Evolutionary conservation across 2,329 filamentous ascomycete species (phyloP).

Genomic region (Pseudopithomyces chartarum): DNA sequence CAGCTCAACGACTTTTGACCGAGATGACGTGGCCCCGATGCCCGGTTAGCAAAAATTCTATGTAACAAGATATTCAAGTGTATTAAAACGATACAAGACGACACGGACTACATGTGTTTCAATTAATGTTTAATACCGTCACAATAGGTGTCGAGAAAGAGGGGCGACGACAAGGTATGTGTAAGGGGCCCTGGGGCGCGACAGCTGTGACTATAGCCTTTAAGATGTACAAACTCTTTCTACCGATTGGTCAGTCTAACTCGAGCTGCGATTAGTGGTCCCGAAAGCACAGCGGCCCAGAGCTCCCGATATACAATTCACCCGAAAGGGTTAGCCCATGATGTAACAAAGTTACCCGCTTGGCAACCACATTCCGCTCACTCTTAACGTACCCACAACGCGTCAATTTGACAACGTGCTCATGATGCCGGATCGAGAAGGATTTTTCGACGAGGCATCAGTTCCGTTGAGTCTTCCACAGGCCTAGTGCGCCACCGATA

Average conservation of each 20-base stretch:
- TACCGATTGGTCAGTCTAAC: not conserved
- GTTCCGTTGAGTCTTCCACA: not conserved
- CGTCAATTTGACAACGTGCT: conserved; percentile 10
- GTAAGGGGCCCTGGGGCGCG: too few species aligned
- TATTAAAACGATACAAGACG: too few species aligned
- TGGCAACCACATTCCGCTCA: conserved; percentile 7
- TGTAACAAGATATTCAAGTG: too few species aligned
- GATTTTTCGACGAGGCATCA: not conserved
- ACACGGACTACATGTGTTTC: too few species aligned
- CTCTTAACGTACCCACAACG: conserved; percentile 11
- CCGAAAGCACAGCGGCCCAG: not conserved
- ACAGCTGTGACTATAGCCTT: too few species aligned
- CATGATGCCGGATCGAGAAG: conserved; percentile 17
- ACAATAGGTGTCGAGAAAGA: too few species aligned
- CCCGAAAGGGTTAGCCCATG: conserved; percentile 14
- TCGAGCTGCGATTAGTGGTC: not conserved
- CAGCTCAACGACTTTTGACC: too few species aligned
- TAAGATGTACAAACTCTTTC: too few species aligned
- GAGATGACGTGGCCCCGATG: too few species aligned
- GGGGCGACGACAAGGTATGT: too few species aligned
- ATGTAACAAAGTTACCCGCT: conserved; percentile 16
- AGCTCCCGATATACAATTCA: conserved; percentile 15
- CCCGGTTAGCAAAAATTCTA: too few species aligned
- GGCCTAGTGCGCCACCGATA: conserved; percentile 4
- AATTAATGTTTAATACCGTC: too few species aligned